Evolutionary conservation across 1,139 yeast species (phyloP), one percentile per base, ranked within the genome.

Genomic region (Debaryomycetaceae sp.): DNA sequence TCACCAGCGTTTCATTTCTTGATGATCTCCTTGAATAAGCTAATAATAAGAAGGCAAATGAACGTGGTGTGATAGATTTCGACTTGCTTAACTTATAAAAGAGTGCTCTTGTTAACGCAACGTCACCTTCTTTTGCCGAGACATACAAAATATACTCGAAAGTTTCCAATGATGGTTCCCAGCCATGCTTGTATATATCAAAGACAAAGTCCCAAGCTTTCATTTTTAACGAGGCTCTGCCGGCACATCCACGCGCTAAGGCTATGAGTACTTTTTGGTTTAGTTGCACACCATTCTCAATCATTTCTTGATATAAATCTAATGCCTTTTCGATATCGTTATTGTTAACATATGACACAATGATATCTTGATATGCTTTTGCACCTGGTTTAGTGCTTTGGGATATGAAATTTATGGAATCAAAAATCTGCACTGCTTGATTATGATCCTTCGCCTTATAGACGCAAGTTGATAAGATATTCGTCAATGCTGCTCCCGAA

Each of bases 401-500:
- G 0, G 95, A 81, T 50, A 85, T 64, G 59, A 87, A 91, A 60
- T 89, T 91, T 90, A 93, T 84, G 50, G 89, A 80, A 54, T 86
- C 93, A 60, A 93, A 93, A 1, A 87, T 72, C 42, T 83, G 81
- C 46, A 80, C 77, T 0, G 96, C 96, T 51, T 80, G 82, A 34
- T 73, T 65, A 51, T 74, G 81, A 48, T 82, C 77, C 23, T 68
- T 67, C 22, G 78, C 58, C 46, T 80, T 75, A 49, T 69, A 73
- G 4, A 83, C 81, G 56, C 87, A 84, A 20, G 89, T 77, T 49
- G 85, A 84, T 43, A 90, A 62, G 1, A 89, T 72, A 24, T 82
- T 79, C 1, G 87, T 76, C 54, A 84, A 85, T 4, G 85, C 74
- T 4, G 70, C 66, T n/a, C 75, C 68, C 6, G 82, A 71, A 3